Conservation (phyloP, 192 early-diverging fungal species). For the Phycomyces nitens region DNA sequence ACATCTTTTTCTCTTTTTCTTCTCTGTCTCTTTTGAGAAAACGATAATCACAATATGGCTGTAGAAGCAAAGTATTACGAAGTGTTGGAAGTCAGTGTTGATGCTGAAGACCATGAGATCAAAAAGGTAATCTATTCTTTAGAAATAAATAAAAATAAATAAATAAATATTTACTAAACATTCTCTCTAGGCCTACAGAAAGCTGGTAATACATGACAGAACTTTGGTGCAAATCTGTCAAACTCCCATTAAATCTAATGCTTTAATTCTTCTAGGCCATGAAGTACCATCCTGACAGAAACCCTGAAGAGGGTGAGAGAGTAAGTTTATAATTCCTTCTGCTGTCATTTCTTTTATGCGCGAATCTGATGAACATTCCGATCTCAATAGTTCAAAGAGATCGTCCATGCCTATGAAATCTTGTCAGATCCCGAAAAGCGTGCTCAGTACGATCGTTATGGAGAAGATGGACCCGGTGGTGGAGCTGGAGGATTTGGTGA, state of each 20-base stretch:
- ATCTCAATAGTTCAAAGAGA: conserved; percentile 75
- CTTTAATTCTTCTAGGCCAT: conserved; percentile 39
- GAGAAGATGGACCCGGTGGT: conserved; percentile 81
- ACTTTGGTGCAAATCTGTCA: too few relatives aligned
- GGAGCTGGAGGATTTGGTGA: conserved; percentile 57
- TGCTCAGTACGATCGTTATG: conserved; percentile 86
- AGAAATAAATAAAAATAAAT: neutral
- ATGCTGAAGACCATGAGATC: conserved; percentile 52
- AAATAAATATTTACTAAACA: neutral
- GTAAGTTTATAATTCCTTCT: conserved; percentile 16
- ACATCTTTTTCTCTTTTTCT: neutral
- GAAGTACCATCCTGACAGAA: conserved; percentile 85
- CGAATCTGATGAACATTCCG: conserved; percentile 41
- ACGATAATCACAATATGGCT: conserved; percentile 25
- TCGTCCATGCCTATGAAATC: conserved; percentile 86
- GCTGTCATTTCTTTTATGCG: conserved; percentile 6
- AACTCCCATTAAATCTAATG: neutral
- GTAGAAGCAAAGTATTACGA: conserved; percentile 37
- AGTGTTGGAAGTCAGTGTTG: conserved; percentile 33
- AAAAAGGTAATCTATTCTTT: conserved; percentile 34
- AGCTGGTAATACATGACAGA: conserved; percentile 35
- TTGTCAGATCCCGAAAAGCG: conserved; percentile 78
- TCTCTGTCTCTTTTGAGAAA: too few relatives aligned
- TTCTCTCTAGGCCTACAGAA: conserved; percentile 50
- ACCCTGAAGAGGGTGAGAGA: conserved; percentile 46